These are phyloP conservation scores for Epichloe typhina DNA, from an alignment of 2,329 filamentous ascomycete genomes.

Conservation along the genomic window DNA sequence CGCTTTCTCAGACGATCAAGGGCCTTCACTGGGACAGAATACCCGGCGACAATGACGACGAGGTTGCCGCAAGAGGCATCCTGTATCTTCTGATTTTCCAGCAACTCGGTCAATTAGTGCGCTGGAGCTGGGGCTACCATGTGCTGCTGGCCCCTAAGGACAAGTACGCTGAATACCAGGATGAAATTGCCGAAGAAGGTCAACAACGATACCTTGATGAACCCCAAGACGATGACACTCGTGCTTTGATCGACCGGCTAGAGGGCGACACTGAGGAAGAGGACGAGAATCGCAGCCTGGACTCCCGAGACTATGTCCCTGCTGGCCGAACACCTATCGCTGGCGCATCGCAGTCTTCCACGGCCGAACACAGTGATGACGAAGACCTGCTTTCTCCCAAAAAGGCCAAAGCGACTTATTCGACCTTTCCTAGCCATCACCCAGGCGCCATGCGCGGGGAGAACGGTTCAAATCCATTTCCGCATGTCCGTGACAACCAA, in stretches of 20 bases:
- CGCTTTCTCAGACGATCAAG: constrained; percentile 79
- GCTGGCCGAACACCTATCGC: constrained; percentile 42
- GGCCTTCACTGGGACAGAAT: constrained; percentile 90
- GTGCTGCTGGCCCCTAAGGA: constrained; percentile 79
- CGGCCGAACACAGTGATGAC: constrained; percentile 36
- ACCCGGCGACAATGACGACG: constrained; percentile 84
- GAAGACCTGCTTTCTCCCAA: constrained; percentile 16
- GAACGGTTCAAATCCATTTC: constrained; percentile 48
- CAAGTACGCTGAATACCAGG: constrained; percentile 51
- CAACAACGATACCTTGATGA: constrained; percentile 39
- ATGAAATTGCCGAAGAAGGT: constrained; percentile 42
- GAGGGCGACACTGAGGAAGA: constrained; percentile 27
- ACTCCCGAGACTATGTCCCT: constrained; percentile 38
- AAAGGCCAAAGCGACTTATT: constrained; percentile 16
- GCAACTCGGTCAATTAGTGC: constrained; percentile 84
- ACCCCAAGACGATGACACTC: constrained; percentile 29
- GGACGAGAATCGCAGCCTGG: constrained; percentile 22
- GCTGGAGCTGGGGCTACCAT: constrained; percentile 98
- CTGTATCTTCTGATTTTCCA: constrained; percentile 95
- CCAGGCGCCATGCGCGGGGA: constrained; percentile 19
- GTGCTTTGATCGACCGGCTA: constrained; percentile 27
- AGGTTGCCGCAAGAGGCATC: constrained; percentile 87
- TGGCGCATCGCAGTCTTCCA: constrained; percentile 35
- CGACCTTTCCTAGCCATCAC: constrained; percentile 13
- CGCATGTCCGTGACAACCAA: constrained; percentile 36